Percentiles rank a stretch among this genome's conserved stretches.
These are phyloP conservation scores for Agarophyton chilense DNA, from an alignment of 23 red algal species.

Conservation along the genomic window DNA sequence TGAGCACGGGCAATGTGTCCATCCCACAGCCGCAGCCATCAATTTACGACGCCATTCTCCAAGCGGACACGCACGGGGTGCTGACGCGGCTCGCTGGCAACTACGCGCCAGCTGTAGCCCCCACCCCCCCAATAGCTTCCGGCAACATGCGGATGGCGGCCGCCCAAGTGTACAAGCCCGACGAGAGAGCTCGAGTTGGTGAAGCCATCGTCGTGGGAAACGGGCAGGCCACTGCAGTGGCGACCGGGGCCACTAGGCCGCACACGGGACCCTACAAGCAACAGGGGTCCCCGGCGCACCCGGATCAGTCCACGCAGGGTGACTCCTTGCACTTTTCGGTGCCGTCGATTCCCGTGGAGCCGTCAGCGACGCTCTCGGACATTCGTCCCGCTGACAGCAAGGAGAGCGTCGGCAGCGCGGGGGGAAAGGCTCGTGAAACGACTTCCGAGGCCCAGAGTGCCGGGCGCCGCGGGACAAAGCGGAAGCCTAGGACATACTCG, in stretches of 20 bases:
- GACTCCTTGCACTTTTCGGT: neutral
- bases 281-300: neutral
- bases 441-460: neutral
- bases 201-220: neutral
- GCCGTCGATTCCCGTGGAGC: neutral
- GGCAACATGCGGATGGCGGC: neutral
- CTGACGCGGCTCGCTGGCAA: neutral
- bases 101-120: neutral
- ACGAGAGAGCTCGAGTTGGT: neutral
- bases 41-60: neutral
- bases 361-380: neutral
- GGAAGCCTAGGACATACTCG: conserved; percentile 54
- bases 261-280: neutral
- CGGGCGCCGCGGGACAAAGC: neutral
- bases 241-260: neutral
- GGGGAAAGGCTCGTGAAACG: neutral
- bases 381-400: neutral
- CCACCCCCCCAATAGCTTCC: neutral
- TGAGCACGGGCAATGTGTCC: no score
- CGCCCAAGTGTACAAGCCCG: neutral
- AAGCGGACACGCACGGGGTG: neutral
- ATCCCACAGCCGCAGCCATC: neutral
- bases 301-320: neutral
- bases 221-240: neutral
- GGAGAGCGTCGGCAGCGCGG: neutral